phyloP scores from a whole-genome alignment of 2,329 filamentous ascomycete genomes.

The Aspergillus nomiae region DNA sequence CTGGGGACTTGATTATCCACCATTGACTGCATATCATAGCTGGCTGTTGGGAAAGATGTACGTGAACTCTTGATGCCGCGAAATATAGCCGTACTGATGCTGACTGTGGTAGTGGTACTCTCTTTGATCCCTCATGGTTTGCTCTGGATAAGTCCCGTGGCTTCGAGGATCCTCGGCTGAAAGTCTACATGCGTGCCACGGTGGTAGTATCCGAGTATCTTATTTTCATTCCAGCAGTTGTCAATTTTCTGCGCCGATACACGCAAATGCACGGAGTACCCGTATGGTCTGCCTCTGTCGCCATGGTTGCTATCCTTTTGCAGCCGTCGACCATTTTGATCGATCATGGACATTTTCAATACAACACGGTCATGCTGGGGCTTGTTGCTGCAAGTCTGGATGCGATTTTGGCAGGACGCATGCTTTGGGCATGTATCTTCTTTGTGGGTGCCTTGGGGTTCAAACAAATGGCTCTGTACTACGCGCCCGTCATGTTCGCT shows the following conservation, averaged over 20 bases:
- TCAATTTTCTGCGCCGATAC: conserved; percentile 83
- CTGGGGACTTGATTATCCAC: conserved; percentile 98
- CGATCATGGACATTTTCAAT: conserved; percentile 96
- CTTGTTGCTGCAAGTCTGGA: conserved; percentile 84
- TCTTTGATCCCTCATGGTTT: conserved; percentile 85
- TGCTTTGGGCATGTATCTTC: conserved; percentile 87
- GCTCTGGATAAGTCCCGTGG: conserved; percentile 80
- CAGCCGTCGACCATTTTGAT: conserved; percentile 89
- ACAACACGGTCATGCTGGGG: conserved; percentile 98
- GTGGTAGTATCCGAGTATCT: conserved; percentile 91
- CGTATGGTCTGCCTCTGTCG: conserved; percentile 79
- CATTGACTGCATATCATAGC: conserved; percentile 96
- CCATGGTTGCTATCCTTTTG: conserved; percentile 86
- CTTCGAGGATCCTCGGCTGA: conserved; percentile 74
- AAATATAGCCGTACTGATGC: conserved; percentile 13
- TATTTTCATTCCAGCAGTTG: conserved; percentile 79
- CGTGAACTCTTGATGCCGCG: conserved; percentile 25
- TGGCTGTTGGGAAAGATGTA: conserved; percentile 87
- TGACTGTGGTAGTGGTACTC: conserved; percentile 59
- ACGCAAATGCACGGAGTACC: conserved; percentile 75
- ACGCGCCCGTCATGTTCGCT: conserved; percentile 88
- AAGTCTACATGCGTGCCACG: conserved; percentile 94
- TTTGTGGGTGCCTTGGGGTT: conserved; percentile 94
- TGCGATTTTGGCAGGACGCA: conserved; percentile 80
- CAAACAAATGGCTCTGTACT: conserved; percentile 99